These are phyloP conservation scores for Citeromyces hawaiiensis DNA, from an alignment of 1,139 yeast genomes.

Conservation along the genomic window DNA sequence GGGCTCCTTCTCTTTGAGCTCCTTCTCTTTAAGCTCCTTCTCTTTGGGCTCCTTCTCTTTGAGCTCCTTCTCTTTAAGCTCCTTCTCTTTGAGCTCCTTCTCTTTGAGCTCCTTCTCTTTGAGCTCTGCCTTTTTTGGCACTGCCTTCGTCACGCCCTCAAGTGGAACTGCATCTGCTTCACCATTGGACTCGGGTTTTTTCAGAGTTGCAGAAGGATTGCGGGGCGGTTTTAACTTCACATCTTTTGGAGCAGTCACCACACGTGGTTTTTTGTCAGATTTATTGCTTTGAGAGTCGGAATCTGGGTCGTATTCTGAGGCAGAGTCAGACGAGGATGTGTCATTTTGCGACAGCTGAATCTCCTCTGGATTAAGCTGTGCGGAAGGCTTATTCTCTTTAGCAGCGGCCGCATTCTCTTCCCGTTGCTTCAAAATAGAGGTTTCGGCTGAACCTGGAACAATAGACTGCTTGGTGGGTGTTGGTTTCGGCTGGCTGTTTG, in stretches of 20 bases:
- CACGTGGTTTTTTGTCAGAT: neutral
- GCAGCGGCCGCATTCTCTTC: neutral
- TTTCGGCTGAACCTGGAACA: neutral
- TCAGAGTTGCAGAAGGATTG: neutral
- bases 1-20: too few species aligned
- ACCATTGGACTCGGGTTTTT: too few species aligned
- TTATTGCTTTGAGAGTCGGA: neutral
- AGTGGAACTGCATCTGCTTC: too few species aligned
- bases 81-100: too few species aligned
- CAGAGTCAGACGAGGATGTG: neutral
- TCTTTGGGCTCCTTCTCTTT: too few species aligned
- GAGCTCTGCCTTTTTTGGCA: too few species aligned
- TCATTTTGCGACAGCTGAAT: neutral
- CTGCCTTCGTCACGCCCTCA: too few species aligned
- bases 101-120: too few species aligned
- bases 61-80: too few species aligned
- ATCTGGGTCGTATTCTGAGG: neutral
- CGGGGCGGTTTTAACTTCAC: constrained; percentile 4
- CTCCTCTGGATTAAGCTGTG: neutral
- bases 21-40: too few species aligned
- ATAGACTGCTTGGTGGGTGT: neutral
- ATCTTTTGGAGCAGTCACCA: neutral
- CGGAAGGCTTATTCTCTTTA: neutral
- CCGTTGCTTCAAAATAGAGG: neutral
- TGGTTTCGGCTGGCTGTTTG: neutral